phyloP scores from a whole-genome alignment of 192 early-diverging fungal species.

The Globomyces pollinis-pini region DNA sequence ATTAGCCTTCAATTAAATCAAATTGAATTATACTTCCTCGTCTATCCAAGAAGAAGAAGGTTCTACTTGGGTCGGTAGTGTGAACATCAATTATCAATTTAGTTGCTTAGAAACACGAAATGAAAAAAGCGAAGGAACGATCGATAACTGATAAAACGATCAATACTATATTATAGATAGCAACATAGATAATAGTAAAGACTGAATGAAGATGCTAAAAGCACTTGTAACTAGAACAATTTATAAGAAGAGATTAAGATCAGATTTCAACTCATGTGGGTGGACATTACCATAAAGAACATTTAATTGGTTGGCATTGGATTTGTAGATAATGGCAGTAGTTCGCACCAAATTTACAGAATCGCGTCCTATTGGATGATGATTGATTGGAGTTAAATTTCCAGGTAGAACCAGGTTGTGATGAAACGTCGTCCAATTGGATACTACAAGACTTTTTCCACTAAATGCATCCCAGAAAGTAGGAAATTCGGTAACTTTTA shows the following conservation, averaged over 20 bases:
- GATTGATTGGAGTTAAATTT: not conserved
- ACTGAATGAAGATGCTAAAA: too few species aligned
- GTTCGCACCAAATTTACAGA: not conserved
- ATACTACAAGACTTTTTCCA: not conserved
- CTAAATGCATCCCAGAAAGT: not conserved
- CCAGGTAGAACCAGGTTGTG: not conserved
- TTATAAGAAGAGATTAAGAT: too few species aligned
- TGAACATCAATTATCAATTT: not conserved
- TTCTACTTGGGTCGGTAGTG: not conserved
- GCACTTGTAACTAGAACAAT: too few species aligned
- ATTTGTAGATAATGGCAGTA: constrained; percentile 9
- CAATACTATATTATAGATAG: too few species aligned
- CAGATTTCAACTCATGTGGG: too few species aligned
- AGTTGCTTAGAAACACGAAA: too few species aligned
- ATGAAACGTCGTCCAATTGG: constrained; percentile 6
- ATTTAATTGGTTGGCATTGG: not conserved
- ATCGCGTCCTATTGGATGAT: constrained; percentile 2
- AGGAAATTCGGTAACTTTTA: not conserved
- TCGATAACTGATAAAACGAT: too few species aligned
- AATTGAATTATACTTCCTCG: not conserved
- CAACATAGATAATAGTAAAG: too few species aligned
- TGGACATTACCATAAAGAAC: not conserved
- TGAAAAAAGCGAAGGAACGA: too few species aligned
- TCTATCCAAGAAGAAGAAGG: not conserved
- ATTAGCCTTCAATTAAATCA: not conserved